Evolutionary conservation across 2,329 filamentous ascomycete species (phyloP).

Genomic region (Pseudocercospora crystallina): DNA sequence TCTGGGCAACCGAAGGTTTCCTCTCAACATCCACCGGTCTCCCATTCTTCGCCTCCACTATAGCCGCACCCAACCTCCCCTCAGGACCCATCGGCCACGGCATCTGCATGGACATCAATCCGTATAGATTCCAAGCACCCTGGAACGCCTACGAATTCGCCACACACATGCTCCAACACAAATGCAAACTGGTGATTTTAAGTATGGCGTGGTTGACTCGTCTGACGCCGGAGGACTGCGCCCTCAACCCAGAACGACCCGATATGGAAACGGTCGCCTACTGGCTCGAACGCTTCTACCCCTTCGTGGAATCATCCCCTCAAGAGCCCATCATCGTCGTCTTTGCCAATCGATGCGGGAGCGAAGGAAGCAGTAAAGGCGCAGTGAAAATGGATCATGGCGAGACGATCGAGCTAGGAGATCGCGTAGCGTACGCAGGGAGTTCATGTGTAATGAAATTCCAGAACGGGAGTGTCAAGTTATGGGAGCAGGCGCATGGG

Average conservation of each 20-base stretch:
- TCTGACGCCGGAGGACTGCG: constrained; percentile 49
- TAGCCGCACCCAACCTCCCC: constrained; percentile 31
- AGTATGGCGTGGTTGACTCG: constrained; percentile 77
- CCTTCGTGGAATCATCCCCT: constrained; percentile 43
- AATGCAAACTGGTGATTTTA: constrained; percentile 65
- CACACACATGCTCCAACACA: constrained; percentile 56
- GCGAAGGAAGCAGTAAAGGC: constrained; percentile 46
- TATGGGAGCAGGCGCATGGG: constrained; percentile 55
- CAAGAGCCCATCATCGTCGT: constrained; percentile 65
- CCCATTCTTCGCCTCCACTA: constrained; percentile 38
- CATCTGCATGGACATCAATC: constrained; percentile 63
- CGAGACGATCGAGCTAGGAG: constrained; percentile 31
- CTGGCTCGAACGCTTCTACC: constrained; percentile 71
- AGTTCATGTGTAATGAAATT: constrained; percentile 72
- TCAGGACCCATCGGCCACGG: constrained; percentile 41
- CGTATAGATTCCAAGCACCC: constrained; percentile 59
- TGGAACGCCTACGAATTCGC: constrained; percentile 60
- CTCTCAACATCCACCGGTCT: constrained; percentile 5
- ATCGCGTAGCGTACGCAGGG: constrained; percentile 64
- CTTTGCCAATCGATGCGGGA: constrained; percentile 69
- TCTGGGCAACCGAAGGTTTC: constrained; percentile 52
- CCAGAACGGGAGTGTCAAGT: constrained; percentile 61
- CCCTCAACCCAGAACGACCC: constrained; percentile 53
- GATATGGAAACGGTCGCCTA: constrained; percentile 74
- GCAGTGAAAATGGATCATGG: constrained; percentile 31